Evolutionary conservation across 2,329 filamentous ascomycete genomes (phyloP).

Genomic region (Xylariaceae sp.): DNA sequence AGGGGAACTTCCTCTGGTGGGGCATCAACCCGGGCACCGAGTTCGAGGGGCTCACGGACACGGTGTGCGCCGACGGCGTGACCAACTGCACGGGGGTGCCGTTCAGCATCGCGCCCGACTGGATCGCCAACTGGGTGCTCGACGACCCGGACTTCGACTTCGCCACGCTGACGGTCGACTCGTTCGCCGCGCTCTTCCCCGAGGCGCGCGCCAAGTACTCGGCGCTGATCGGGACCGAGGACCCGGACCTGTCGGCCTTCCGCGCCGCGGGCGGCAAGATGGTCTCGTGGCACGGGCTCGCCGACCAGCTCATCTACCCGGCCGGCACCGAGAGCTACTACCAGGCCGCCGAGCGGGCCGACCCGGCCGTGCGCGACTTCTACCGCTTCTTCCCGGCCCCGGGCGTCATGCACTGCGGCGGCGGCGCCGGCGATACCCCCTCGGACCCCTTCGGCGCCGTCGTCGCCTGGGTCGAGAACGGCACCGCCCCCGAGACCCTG

Average conservation of each 20-base stretch:
- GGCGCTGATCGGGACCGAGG: conserved; percentile 20
- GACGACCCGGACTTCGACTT: conserved; percentile 19
- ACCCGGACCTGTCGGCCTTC: conserved; percentile 22
- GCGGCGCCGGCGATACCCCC: conserved; percentile 30
- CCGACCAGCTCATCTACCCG: conserved; percentile 29
- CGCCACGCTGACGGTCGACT: conserved; percentile 21
- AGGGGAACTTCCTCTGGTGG: conserved; percentile 11
- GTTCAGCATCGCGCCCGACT: neutral
- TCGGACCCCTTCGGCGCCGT: conserved; percentile 10
- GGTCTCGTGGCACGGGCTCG: conserved; percentile 33
- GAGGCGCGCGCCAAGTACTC: conserved; percentile 13
- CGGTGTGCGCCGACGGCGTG: too few species aligned
- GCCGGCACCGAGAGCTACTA: conserved; percentile 26
- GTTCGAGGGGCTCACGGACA: neutral
- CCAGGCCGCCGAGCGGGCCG: conserved; percentile 16
- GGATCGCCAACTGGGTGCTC: conserved; percentile 7
- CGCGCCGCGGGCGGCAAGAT: conserved; percentile 31
- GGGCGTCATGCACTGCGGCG: conserved; percentile 42
- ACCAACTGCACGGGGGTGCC: neutral
- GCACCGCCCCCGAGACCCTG: conserved; percentile 13
- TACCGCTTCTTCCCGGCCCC: conserved; percentile 44
- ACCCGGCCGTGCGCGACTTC: conserved; percentile 33
- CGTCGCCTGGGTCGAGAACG: conserved; percentile 17
- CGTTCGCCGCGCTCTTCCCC: conserved; percentile 15
- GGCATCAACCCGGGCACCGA: conserved; percentile 7